A percentile compares a stretch with the other conserved stretches of the same genome.
phyloP scores from a whole-genome alignment of 805 yeast species.

The Myxozyma geophila region DNA sequence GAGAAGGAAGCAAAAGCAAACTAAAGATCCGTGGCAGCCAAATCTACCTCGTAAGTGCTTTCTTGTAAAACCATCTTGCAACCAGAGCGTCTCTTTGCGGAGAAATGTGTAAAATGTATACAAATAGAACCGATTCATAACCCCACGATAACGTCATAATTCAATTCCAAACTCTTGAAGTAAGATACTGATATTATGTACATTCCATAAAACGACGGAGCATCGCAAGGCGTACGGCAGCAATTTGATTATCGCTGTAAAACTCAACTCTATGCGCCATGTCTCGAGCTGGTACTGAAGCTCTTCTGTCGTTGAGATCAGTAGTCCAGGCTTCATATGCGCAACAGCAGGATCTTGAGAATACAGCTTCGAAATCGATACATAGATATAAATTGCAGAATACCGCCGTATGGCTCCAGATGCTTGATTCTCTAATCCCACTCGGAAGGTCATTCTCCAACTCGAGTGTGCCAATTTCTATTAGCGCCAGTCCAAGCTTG shows the following conservation, averaged over 20 bases:
- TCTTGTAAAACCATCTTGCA: neutral
- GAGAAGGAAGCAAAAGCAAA: neutral
- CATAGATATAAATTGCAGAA: neutral
- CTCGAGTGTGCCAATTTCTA: constrained; percentile 10
- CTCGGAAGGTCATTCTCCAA: constrained; percentile 9
- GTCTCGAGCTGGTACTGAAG: constrained; percentile 13
- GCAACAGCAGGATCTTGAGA: constrained; percentile 11
- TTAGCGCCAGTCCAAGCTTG: constrained; percentile 9
- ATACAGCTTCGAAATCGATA: constrained; percentile 7
- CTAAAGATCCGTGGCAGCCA: neutral
- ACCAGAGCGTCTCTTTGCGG: constrained; percentile 7
- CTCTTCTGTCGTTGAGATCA: constrained; percentile 13
- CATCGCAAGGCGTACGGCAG: neutral
- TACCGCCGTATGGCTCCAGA: constrained; percentile 12
- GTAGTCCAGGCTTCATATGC: constrained; percentile 16
- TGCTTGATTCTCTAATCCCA: neutral
- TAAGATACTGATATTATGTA: neutral
- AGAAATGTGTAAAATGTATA: constrained; percentile 6
- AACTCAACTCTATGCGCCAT: constrained; percentile 8
- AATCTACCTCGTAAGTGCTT: constrained; percentile 1
- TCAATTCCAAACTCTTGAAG: neutral
- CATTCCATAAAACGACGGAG: neutral
- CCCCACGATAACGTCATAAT: neutral
- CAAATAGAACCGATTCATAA: constrained; percentile 14
- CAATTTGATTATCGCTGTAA: neutral